Conservation (phyloP, 2,329 filamentous ascomycete genomes). For the Beauveria rudraprayagi region DNA sequence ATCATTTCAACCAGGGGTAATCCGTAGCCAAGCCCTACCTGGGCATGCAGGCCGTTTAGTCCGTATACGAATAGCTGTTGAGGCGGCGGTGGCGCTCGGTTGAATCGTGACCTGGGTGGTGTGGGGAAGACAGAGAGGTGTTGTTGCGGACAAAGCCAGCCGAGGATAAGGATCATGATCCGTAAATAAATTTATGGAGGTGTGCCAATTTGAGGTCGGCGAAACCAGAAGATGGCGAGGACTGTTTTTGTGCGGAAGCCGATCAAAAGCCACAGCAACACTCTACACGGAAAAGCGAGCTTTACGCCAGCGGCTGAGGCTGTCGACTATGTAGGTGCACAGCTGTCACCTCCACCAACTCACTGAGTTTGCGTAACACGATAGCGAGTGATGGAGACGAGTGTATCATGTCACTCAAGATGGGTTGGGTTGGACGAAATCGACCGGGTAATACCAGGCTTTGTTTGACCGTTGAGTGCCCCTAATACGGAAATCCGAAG, state of each 20-base stretch:
- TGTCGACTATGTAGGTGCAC: neutral
- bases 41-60: neutral
- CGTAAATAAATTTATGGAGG: no score
- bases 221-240: neutral
- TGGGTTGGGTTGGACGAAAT: neutral
- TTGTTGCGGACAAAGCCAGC: neutral
- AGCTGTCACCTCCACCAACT: neutral
- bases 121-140: neutral
- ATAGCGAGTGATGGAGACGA: neutral
- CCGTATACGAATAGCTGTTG: neutral
- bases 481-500: neutral
- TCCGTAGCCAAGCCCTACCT: neutral
- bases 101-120: constrained; percentile 8
- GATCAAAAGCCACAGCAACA: neutral
- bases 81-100: constrained; percentile 7
- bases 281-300: neutral
- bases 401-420: neutral
- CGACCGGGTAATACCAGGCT: neutral
- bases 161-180: neutral
- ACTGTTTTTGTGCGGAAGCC: neutral
- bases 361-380: neutral
- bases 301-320: neutral
- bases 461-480: neutral
- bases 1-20: constrained; percentile 3
- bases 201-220: no score